These are phyloP conservation scores for Flaveria floridana DNA, from an alignment of 140 eudicot genomes.

Conservation along the genomic window DNA sequence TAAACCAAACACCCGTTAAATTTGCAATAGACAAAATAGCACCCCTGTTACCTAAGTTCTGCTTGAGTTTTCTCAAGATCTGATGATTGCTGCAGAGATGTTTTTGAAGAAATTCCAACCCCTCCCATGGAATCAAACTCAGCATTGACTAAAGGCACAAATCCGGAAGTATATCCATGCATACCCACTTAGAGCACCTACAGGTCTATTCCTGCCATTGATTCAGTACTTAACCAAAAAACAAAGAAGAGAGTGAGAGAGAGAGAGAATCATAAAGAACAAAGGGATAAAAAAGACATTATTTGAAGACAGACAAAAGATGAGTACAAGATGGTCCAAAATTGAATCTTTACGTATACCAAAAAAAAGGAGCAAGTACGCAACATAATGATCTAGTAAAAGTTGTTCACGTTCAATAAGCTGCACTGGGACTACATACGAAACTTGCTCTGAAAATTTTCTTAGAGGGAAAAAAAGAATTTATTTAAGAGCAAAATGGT, in stretches of 20 bases:
- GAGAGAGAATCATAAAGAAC: not conserved
- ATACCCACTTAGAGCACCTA: constrained; percentile 46
- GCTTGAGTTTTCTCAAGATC: constrained; percentile 83
- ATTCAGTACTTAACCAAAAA: constrained; percentile 22
- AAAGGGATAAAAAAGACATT: constrained; percentile 13
- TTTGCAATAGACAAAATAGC: constrained; percentile 5
- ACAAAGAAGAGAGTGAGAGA: not conserved
- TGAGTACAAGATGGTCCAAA: constrained; percentile 3
- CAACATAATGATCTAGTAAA: constrained; percentile 2
- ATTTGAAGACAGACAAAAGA: not conserved
- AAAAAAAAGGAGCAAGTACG: not conserved
- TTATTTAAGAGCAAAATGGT: not conserved
- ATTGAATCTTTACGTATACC: constrained; percentile 11
- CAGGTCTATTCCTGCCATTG: constrained; percentile 41
- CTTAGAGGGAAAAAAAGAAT: not conserved
- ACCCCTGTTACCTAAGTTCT: constrained; percentile 66
- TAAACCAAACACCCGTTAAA: not conserved
- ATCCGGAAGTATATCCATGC: constrained; percentile 60
- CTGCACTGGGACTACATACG: constrained; percentile 12
- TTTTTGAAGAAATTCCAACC: constrained; percentile 55
- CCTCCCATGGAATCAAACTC: constrained; percentile 97
- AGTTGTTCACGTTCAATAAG: constrained; percentile 18
- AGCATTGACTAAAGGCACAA: constrained; percentile 70
- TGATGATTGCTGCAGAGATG: constrained; percentile 58
- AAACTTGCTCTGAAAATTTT: constrained; percentile 3